Evolutionary conservation across 495 filamentous ascomycete genomes (phyloP).

Genomic region (Aspergillus incahuasiensis): DNA sequence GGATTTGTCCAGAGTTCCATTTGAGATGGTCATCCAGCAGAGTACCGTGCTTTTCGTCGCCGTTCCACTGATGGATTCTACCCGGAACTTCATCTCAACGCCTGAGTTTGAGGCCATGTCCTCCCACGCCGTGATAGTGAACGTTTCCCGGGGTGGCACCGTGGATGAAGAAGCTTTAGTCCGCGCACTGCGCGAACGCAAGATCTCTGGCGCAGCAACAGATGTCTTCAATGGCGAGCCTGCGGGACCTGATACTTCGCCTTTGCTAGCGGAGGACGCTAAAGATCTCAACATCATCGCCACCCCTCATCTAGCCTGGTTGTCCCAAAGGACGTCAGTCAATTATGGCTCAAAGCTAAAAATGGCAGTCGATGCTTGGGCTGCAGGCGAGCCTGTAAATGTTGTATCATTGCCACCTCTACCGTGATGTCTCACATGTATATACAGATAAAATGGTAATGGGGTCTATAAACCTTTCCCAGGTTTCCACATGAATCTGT

Average conservation of each 20-base stretch:
- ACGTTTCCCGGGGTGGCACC: conserved; percentile 55
- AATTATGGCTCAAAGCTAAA: conserved; percentile 19
- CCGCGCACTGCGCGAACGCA: conserved; percentile 39
- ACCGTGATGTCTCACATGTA: neutral
- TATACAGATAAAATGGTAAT: too few relatives aligned
- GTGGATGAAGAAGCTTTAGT: conserved; percentile 52
- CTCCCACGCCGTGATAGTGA: conserved; percentile 47
- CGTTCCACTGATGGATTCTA: conserved; percentile 41
- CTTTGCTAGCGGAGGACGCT: conserved; percentile 23
- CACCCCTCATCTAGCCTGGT: conserved; percentile 33
- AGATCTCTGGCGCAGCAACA: conserved; percentile 50
- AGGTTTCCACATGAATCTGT: too few relatives aligned
- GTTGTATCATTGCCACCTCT: conserved; percentile 11
- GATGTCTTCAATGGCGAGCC: conserved; percentile 56
- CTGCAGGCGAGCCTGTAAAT: conserved; percentile 14
- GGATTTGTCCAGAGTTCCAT: conserved; percentile 35
- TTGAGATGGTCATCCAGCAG: conserved; percentile 39
- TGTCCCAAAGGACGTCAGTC: conserved; percentile 19
- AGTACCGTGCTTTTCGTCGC: conserved; percentile 48
- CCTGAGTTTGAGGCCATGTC: conserved; percentile 49
- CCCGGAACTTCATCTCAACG: conserved; percentile 44
- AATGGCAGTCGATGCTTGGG: conserved; percentile 19
- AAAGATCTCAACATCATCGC: conserved; percentile 28
- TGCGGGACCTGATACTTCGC: conserved; percentile 27
- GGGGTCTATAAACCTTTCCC: too few relatives aligned